phyloP scores from a whole-genome alignment of 805 yeast species.

The Candida boleticola region DNA sequence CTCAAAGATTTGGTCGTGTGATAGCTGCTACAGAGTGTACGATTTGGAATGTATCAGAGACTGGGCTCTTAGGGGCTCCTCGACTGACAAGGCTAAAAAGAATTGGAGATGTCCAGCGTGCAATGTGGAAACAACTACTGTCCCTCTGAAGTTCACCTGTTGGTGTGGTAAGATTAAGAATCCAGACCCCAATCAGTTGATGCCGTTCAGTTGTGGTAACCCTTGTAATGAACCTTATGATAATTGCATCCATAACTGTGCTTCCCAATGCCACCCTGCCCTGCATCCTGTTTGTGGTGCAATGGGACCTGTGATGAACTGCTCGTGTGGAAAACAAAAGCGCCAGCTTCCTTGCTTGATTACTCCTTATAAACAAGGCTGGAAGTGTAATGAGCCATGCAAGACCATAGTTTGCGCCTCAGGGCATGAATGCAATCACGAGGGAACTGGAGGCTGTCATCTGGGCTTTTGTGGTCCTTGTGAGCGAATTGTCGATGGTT shows the following conservation, averaged over 20 bases:
- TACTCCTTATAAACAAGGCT: slow-evolving; percentile 65
- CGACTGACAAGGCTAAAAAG: slow-evolving; percentile 51
- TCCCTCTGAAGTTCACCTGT: slow-evolving; percentile 64
- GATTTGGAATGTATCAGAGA: slow-evolving; percentile 80
- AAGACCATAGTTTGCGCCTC: slow-evolving; percentile 60
- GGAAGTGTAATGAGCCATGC: slow-evolving; percentile 67
- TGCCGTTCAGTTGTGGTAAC: slow-evolving; percentile 89
- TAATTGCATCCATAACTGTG: slow-evolving; percentile 71
- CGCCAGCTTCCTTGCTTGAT: slow-evolving; percentile 71
- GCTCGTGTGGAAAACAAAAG: slow-evolving; percentile 69
- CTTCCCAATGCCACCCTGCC: slow-evolving; percentile 83
- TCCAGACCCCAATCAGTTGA: slow-evolving; percentile 56
- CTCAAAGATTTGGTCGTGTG: slow-evolving; percentile 77
- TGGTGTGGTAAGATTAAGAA: slow-evolving; percentile 85
- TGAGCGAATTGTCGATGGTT: slow-evolving; percentile 40
- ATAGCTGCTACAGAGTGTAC: slow-evolving; percentile 74
- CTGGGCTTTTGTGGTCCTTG: slow-evolving; percentile 83
- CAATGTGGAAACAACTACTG: slow-evolving; percentile 47
- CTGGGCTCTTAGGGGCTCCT: slow-evolving; percentile 81
- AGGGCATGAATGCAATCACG: slow-evolving; percentile 57
- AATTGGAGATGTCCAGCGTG: slow-evolving; percentile 89
- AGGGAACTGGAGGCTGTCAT: slow-evolving; percentile 51
- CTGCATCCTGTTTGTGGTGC: slow-evolving; percentile 83
- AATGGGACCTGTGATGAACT: slow-evolving; percentile 64
- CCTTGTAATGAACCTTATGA: slow-evolving; percentile 60